phyloP scores from a whole-genome alignment of 140 eudicot species.

The Cichorium intybus region DNA sequence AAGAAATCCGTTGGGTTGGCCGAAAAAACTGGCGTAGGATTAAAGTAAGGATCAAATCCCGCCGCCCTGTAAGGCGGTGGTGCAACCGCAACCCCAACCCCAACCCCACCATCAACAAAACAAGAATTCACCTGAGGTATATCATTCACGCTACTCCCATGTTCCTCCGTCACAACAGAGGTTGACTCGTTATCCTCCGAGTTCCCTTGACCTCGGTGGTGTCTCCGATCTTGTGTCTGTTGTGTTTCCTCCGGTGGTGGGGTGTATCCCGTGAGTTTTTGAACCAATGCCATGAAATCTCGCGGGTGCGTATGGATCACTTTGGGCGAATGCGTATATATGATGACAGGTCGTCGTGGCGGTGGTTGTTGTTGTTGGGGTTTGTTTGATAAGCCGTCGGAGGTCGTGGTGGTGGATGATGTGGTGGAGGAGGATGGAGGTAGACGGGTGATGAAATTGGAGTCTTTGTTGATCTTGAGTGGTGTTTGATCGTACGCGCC shows the following conservation, averaged over 20 bases:
- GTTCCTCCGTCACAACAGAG: conserved; percentile 47
- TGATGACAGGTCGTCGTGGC: conserved; percentile 52
- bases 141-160: conserved; percentile 40
- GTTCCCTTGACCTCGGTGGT: conserved; percentile 8
- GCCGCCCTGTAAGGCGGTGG: conserved; percentile 34
- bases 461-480: conserved; percentile 29
- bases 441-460: conserved; percentile 27
- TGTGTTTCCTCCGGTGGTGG: conserved; percentile 30
- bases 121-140: conserved; percentile 42
- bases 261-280: conserved; percentile 57
- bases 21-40: conserved; percentile 36
- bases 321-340: conserved; percentile 65
- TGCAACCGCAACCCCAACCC: conserved; percentile 1
- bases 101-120: conserved; percentile 27
- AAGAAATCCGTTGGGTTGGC: conserved; percentile 26
- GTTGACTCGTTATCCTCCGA: conserved; percentile 51
- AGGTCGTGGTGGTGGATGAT: conserved; percentile 14
- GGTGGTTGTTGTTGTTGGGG: conserved; percentile 7
- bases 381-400: conserved; percentile 10
- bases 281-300: conserved; percentile 71
- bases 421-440: conserved; percentile 33
- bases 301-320: conserved; percentile 57
- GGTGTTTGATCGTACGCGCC: conserved; percentile 23
- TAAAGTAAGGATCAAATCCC: conserved; percentile 44
- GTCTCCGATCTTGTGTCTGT: conserved; percentile 12